Base-by-base conservation (phyloP, 2,329 filamentous ascomycete genomes). In the Colletotrichum sp. region DNA sequence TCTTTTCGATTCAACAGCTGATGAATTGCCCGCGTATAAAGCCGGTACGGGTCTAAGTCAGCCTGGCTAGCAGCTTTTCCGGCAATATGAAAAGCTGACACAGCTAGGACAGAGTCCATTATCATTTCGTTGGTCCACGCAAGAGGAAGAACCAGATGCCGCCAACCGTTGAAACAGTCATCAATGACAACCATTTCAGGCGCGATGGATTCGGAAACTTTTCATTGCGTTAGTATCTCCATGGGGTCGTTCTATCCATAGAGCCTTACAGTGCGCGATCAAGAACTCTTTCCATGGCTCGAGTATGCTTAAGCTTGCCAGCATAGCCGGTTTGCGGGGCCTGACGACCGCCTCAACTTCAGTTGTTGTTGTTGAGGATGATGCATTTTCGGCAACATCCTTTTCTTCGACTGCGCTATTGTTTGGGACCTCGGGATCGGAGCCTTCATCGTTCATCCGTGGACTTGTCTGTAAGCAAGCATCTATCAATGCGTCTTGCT, bases 51-150 rank as follows among this genome's bases (percentile, higher is more conserved):
- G 16, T 68, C 52, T 3, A 61, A 34, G 0, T 16, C 4, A 8
- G 63, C n/a, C 16, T 36, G 36, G 1, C 18, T 8, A 4, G 21
- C 34, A 7, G n/a, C n/a, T 8, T 16, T 66, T 12, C 52, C 69
- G 2, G 34, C 38, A 36, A 81, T 24, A 10, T 81, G 80, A 8
- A 79, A 81, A 2, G 80, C 79, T 1, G 80, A 78, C 5, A 78
- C 79, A 6, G 80, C 78, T 8, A 81, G 73, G 0, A 82, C 79
- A 4, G 81, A 74, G n/a, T 75, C 79, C 77, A 80, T 79, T 56
- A 82, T 69, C 9, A 80, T 74, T 2, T 79, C 72, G 32, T 81
- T 78, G 8, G 71, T 55, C 24, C 71, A 70, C 3, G 79, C 78
- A 2, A 79, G 32, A 7, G 78, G 78, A 1, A 80, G 56, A 13